These are phyloP conservation scores for Shiraia sp. DNA, from an alignment of 2,329 filamentous ascomycete genomes.

Conservation along the genomic window DNA sequence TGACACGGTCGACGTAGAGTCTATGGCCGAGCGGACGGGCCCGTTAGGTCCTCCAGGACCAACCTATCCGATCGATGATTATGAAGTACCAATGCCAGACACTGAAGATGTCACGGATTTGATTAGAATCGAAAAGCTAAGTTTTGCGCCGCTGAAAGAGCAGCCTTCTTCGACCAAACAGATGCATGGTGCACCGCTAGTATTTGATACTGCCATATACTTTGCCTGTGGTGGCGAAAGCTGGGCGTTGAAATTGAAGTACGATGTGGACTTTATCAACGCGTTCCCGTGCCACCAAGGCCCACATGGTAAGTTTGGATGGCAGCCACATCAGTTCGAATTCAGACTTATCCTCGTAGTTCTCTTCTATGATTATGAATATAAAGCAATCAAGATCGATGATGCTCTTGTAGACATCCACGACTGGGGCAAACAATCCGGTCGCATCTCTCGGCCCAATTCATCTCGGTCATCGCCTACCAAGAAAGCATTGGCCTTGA, in stretches of 20 bases:
- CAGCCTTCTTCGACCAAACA: conserved; percentile 33
- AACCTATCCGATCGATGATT: conserved; percentile 68
- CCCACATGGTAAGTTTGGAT: conserved; percentile 40
- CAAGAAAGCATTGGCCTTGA: conserved; percentile 35
- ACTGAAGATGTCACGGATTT: conserved; percentile 64
- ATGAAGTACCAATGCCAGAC: conserved; percentile 63
- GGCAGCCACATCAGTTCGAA: not conserved
- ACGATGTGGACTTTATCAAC: conserved; percentile 48
- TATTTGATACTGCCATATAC: conserved; percentile 45
- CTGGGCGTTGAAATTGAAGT: conserved; percentile 44
- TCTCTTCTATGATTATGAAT: conserved; percentile 72
- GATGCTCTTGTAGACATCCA: conserved; percentile 64
- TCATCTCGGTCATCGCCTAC: conserved; percentile 38
- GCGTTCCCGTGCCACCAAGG: conserved; percentile 48
- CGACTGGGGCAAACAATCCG: conserved; percentile 61
- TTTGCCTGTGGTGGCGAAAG: conserved; percentile 47
- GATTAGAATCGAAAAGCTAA: conserved; percentile 70
- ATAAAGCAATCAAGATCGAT: conserved; percentile 63
- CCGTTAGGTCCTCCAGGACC: conserved; percentile 67
- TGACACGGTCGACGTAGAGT: conserved; percentile 62
- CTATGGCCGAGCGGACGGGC: conserved; percentile 69
- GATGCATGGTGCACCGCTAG: conserved; percentile 35
- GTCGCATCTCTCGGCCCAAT: conserved; percentile 31
- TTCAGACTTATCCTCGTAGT: conserved; percentile 43
- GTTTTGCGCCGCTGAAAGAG: conserved; percentile 55